These are phyloP conservation scores for Botrytis elliptica DNA, from an alignment of 2,329 filamentous ascomycete species.

Conservation along the genomic window DNA sequence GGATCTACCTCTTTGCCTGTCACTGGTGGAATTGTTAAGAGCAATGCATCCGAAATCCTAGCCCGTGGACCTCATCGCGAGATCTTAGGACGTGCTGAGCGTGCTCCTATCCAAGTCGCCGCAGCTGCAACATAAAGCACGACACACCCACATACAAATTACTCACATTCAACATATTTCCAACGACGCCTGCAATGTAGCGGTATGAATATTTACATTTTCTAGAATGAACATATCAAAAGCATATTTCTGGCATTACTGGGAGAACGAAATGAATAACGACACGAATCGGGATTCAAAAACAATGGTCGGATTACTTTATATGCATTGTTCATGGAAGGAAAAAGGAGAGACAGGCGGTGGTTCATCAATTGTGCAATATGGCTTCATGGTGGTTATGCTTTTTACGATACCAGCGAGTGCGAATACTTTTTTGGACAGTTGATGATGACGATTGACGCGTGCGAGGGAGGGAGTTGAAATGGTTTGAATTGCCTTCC, in stretches of 20 bases:
- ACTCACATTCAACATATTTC: conserved; percentile 13
- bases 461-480: not conserved
- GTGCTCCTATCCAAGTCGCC: conserved; percentile 29
- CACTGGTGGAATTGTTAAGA: conserved; percentile 89
- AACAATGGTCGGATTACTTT: not conserved
- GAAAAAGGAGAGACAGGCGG: not conserved
- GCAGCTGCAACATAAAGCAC: conserved; percentile 31
- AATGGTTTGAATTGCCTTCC: not conserved
- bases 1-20: conserved; percentile 78
- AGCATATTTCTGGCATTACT: conserved; percentile 17
- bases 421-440: conserved; percentile 4
- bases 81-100: conserved; percentile 30
- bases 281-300: conserved; percentile 2
- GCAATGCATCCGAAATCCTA: conserved; percentile 70
- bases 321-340: conserved; percentile 14
- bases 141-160: not conserved
- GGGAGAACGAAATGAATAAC: conserved; percentile 12
- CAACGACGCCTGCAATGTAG: conserved; percentile 2
- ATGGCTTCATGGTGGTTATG: conserved; percentile 14
- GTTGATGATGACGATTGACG: not conserved
- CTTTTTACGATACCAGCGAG: conserved; percentile 24
- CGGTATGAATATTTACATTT: not conserved
- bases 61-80: conserved; percentile 24
- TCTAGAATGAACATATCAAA: conserved; percentile 10
- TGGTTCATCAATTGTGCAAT: conserved; percentile 1